Evolutionary conservation across 2,329 filamentous ascomycete species (phyloP).

Genomic region (Calonectria henricotiae): DNA sequence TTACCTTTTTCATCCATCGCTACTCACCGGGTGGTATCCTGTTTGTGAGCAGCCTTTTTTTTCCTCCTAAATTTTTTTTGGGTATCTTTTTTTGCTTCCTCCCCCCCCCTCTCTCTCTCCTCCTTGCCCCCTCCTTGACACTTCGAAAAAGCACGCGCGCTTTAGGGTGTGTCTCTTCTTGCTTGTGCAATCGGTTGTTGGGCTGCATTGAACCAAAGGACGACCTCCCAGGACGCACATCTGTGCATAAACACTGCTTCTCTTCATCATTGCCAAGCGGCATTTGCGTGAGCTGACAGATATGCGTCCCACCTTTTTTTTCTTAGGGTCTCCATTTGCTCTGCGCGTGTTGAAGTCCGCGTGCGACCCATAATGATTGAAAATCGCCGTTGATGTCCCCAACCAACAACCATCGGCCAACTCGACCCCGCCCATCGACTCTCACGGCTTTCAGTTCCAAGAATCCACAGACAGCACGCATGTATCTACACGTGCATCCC

Average conservation of each 20-base stretch:
- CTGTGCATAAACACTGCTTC: constrained; percentile 7
- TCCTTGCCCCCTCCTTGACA: background rate
- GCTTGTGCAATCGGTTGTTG: background rate
- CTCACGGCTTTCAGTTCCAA: background rate
- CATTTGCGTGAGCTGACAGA: constrained; percentile 32
- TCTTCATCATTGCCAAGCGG: constrained; percentile 2
- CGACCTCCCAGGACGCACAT: background rate
- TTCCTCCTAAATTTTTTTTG: too few relatives aligned
- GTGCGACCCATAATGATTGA: constrained; percentile 12
- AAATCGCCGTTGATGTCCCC: constrained; percentile 9
- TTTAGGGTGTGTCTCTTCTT: background rate
- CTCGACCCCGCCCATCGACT: background rate
- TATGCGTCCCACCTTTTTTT: constrained; percentile 20
- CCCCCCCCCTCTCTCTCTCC: too few relatives aligned
- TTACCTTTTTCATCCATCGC: background rate
- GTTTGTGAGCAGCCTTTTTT: background rate
- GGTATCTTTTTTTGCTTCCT: background rate
- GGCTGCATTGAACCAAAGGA: constrained; percentile 1
- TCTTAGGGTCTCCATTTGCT: background rate
- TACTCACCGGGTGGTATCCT: background rate
- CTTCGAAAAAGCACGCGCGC: background rate
- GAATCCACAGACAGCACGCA: constrained; percentile 1
- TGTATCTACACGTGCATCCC: background rate
- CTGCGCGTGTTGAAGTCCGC: constrained; percentile 1
- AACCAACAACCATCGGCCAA: background rate